A percentile compares a stretch with the other conserved stretches of the same genome.
These are phyloP conservation scores for Schwanniomyces etchellsii DNA, from an alignment of 1,139 yeast genomes.

Conservation along the genomic window DNA sequence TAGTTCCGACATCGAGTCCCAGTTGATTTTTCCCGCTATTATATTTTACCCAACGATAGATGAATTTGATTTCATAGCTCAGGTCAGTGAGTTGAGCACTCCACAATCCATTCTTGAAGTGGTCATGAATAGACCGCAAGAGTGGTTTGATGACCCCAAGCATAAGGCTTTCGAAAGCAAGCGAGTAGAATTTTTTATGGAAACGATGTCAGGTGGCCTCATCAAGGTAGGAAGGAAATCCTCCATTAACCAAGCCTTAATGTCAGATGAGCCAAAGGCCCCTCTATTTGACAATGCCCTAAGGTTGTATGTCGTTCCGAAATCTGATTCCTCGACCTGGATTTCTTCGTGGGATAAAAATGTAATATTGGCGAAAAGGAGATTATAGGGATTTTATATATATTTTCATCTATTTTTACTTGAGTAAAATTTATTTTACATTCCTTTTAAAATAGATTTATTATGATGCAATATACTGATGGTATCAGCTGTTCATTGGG, in stretches of 20 bases:
- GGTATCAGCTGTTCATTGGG: neutral
- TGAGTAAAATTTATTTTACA: conserved; percentile 3
- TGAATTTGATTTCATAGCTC: conserved; percentile 78
- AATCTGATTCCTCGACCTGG: conserved; percentile 61
- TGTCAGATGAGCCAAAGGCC: conserved; percentile 56
- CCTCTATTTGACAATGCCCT: conserved; percentile 77
- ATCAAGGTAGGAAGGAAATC: conserved; percentile 81
- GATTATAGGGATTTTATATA: too few relatives aligned
- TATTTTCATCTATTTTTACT: neutral
- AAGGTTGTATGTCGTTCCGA: conserved; percentile 77
- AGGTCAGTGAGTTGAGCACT: conserved; percentile 64
- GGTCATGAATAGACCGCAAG: conserved; percentile 59
- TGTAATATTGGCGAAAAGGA: conserved; percentile 50
- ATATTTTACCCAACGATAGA: conserved; percentile 78
- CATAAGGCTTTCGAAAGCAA: conserved; percentile 55
- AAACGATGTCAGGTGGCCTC: conserved; percentile 77
- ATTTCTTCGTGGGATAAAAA: conserved; percentile 61
- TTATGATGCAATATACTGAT: conserved; percentile 1
- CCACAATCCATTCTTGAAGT: conserved; percentile 52
- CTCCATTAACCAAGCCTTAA: conserved; percentile 57
- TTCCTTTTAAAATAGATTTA: conserved; percentile 1
- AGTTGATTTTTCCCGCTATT: conserved; percentile 73
- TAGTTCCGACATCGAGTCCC: conserved; percentile 68
- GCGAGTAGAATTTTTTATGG: conserved; percentile 71
- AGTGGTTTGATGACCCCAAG: conserved; percentile 64